These are phyloP conservation scores for Erigeron canadensis DNA, from an alignment of 129 eudicot species.

Conservation along the genomic window DNA sequence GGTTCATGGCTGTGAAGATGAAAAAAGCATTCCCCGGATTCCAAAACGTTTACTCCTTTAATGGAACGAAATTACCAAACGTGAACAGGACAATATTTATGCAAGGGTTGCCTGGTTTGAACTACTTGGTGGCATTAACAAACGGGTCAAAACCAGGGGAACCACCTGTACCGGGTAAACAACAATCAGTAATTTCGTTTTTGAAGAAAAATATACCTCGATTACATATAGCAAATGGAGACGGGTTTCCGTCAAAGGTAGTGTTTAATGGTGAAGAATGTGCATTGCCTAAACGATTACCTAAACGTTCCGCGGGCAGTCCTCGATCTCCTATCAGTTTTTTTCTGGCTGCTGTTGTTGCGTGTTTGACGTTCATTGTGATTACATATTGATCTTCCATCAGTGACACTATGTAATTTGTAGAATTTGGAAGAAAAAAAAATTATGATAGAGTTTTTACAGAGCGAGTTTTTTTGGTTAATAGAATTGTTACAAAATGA, in stretches of 20 bases:
- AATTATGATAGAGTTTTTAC: not conserved
- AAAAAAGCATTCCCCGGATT: slow-evolving; percentile 51
- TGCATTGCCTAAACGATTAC: slow-evolving; percentile 46
- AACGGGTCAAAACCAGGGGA: slow-evolving; percentile 46
- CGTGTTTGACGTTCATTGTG: slow-evolving; percentile 35
- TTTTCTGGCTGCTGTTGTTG: slow-evolving; percentile 30
- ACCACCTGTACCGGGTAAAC: slow-evolving; percentile 3
- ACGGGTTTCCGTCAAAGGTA: slow-evolving; percentile 14
- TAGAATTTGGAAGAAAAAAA: not conserved
- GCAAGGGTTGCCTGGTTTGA: slow-evolving; percentile 59
- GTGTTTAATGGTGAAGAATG: slow-evolving; percentile 12
- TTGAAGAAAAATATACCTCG: not conserved
- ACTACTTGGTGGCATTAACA: slow-evolving; percentile 47
- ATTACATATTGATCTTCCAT: slow-evolving; percentile 10
- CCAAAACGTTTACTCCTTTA: slow-evolving; percentile 66
- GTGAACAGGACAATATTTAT: slow-evolving; percentile 51
- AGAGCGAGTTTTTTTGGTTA: slow-evolving; percentile 8
- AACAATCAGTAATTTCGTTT: slow-evolving; percentile 1
- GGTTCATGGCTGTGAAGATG: slow-evolving; percentile 60
- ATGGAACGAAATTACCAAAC: slow-evolving; percentile 45
- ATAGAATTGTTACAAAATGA: too few species aligned
- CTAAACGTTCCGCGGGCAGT: slow-evolving; percentile 37
- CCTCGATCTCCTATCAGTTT: slow-evolving; percentile 20
- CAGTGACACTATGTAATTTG: not conserved
- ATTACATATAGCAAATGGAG: not conserved